Conservation (phyloP, 371 early-diverging fungal genomes). For the Mortierella sp. region DNA sequence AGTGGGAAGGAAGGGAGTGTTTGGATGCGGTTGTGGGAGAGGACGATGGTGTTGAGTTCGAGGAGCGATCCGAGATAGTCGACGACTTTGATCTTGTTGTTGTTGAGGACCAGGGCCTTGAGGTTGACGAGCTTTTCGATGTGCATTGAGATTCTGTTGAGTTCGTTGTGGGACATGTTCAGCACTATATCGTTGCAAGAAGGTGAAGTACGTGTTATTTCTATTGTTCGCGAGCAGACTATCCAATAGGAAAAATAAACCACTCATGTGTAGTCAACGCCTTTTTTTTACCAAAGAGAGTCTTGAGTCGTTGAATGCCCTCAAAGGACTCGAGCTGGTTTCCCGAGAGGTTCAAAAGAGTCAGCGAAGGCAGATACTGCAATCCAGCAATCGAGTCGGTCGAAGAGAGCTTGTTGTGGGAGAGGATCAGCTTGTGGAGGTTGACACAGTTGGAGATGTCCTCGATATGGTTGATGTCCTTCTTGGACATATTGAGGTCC, state of each 20-base stretch:
- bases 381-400: constrained; percentile 70
- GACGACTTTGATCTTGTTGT: constrained; percentile 78
- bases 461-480: constrained; percentile 73
- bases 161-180: constrained; percentile 81
- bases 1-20: constrained; percentile 68
- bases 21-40: constrained; percentile 85
- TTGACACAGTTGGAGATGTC: constrained; percentile 77
- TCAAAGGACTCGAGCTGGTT: constrained; percentile 76
- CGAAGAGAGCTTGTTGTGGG: constrained; percentile 72
- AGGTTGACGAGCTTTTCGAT: constrained; percentile 70
- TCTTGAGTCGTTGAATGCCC: constrained; percentile 70
- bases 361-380: constrained; percentile 67
- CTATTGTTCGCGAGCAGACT: neutral
- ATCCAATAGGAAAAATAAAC: neutral
- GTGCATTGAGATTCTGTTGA: constrained; percentile 73
- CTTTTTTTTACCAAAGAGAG: constrained; percentile 69
- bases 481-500: constrained; percentile 66
- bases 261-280: neutral
- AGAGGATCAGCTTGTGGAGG: constrained; percentile 78
- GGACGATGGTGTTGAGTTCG: constrained; percentile 83
- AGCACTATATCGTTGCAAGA: constrained; percentile 64
- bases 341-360: constrained; percentile 74
- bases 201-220: neutral
- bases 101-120: constrained; percentile 87
- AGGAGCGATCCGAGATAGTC: constrained; percentile 72